phyloP scores from a whole-genome alignment of 805 yeast species.

The Lipomyces japonicus region DNA sequence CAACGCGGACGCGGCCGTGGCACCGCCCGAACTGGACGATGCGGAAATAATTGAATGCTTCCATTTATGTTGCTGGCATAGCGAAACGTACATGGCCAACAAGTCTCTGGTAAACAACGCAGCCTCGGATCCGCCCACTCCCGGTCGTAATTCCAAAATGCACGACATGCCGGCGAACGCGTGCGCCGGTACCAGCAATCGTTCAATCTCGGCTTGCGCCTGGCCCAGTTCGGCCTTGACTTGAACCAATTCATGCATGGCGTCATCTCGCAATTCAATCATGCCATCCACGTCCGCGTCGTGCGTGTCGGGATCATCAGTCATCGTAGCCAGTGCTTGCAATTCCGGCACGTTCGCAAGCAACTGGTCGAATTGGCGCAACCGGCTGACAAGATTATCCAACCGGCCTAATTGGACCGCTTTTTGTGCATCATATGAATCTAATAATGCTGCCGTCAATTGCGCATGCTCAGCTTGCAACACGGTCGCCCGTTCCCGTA shows the following conservation, averaged over 20 bases:
- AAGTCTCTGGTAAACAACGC: slow-evolving; percentile 79
- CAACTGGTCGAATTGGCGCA: slow-evolving; percentile 18
- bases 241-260: slow-evolving; percentile 9
- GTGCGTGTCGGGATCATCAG: slow-evolving; percentile 9
- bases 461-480: slow-evolving; percentile 12
- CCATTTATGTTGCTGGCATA: slow-evolving; percentile 67
- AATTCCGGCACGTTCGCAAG: slow-evolving; percentile 7
- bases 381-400: slow-evolving; percentile 4
- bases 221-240: background rate
- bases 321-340: background rate
- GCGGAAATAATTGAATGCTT: slow-evolving; percentile 55
- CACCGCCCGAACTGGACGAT: slow-evolving; percentile 53
- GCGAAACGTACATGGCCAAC: slow-evolving; percentile 73
- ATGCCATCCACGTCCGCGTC: too few relatives aligned
- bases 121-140: slow-evolving; percentile 95
- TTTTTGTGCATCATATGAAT: slow-evolving; percentile 22
- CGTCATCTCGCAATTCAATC: slow-evolving; percentile 19
- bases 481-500: slow-evolving; percentile 5
- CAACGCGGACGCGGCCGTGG: slow-evolving; percentile 72
- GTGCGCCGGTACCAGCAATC: slow-evolving; percentile 65
- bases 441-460: slow-evolving; percentile 15
- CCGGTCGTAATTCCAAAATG: slow-evolving; percentile 83
- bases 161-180: slow-evolving; percentile 74
- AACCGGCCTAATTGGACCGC: slow-evolving; percentile 14
- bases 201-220: slow-evolving; percentile 34